Evolutionary conservation across 2,329 filamentous ascomycete species (phyloP).

Genomic region (Dryadomyces quercivorus): DNA sequence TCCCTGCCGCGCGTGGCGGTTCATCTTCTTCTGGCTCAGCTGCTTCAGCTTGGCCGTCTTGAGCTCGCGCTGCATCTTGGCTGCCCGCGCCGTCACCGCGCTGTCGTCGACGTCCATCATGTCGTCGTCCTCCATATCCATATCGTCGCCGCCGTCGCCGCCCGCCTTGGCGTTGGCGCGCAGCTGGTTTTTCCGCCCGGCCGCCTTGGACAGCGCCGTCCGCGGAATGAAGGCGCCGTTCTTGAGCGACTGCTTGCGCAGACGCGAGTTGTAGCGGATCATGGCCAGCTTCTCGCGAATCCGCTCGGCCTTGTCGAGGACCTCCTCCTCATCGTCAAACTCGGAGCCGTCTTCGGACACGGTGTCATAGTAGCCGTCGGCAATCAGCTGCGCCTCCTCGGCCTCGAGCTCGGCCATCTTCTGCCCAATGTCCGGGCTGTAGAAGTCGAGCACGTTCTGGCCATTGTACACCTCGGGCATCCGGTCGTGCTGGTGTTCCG

Average conservation of each 20-base stretch:
- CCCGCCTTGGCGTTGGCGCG: background rate
- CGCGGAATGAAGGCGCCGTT: conserved; percentile 91
- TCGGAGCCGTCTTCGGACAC: conserved; percentile 62
- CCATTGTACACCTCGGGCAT: conserved; percentile 90
- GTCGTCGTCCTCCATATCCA: conserved; percentile 48
- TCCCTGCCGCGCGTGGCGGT: conserved; percentile 92
- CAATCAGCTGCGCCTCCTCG: conserved; percentile 86
- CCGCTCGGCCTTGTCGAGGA: conserved; percentile 81
- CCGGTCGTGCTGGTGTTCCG: conserved; percentile 92
- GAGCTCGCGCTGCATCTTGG: conserved; percentile 63
- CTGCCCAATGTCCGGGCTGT: conserved; percentile 91
- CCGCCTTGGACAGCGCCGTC: conserved; percentile 49
- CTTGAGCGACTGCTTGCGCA: conserved; percentile 85
- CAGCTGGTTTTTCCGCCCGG: conserved; percentile 26
- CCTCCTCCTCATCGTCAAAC: conserved; percentile 78
- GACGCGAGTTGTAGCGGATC: conserved; percentile 86
- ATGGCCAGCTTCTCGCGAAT: conserved; percentile 91
- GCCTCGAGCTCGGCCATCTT: conserved; percentile 88
- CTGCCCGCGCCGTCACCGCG: conserved; percentile 35
- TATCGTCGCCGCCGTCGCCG: conserved; percentile 43
- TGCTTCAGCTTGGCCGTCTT: conserved; percentile 66
- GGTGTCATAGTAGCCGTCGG: conserved; percentile 93
- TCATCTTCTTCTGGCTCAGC: conserved; percentile 95
- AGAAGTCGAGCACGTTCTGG: conserved; percentile 94
- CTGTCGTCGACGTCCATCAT: conserved; percentile 57